Evolutionary conservation across 768 basidiomycete genomes (phyloP).

Genomic region (Clathrus columnatus): DNA sequence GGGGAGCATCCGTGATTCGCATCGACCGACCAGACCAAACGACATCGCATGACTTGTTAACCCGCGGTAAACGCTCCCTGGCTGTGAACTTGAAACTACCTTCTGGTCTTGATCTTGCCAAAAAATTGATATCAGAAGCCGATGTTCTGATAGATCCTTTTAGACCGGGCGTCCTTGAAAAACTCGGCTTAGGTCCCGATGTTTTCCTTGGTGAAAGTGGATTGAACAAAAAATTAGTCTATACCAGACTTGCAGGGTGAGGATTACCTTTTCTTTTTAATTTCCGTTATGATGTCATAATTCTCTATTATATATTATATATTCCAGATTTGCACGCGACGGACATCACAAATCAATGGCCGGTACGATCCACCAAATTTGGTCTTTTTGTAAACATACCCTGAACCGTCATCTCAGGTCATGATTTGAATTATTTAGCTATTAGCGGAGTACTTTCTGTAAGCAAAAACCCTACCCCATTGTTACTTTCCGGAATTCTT

Average conservation of each 20-base stretch:
- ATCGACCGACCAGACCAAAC: constrained; percentile 51
- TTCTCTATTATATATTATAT: not conserved
- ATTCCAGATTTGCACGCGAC: not conserved
- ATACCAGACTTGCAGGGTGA: constrained; percentile 70
- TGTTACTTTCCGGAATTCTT: no score
- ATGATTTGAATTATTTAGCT: constrained; percentile 81
- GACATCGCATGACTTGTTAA: constrained; percentile 42
- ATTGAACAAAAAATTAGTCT: constrained; percentile 56
- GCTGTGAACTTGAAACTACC: constrained; percentile 56
- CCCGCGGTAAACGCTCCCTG: constrained; percentile 70
- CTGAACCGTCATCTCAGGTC: constrained; percentile 35
- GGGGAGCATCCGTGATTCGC: constrained; percentile 68
- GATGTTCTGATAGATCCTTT: constrained; percentile 82
- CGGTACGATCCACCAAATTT: constrained; percentile 32
- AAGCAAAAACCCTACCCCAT: no score
- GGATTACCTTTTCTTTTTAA: constrained; percentile 20
- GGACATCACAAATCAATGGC: constrained; percentile 72
- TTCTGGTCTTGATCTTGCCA: constrained; percentile 46
- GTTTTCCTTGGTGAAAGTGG: constrained; percentile 54
- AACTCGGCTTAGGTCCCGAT: constrained; percentile 66
- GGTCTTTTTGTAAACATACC: not conserved
- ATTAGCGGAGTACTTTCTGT: constrained; percentile 69
- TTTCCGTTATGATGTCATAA: not conserved
- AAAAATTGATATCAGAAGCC: constrained; percentile 51
- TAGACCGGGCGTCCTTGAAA: constrained; percentile 75